Evolutionary conservation across 257 asterid species (phyloP).

Genomic region (Rhazya stricta): DNA sequence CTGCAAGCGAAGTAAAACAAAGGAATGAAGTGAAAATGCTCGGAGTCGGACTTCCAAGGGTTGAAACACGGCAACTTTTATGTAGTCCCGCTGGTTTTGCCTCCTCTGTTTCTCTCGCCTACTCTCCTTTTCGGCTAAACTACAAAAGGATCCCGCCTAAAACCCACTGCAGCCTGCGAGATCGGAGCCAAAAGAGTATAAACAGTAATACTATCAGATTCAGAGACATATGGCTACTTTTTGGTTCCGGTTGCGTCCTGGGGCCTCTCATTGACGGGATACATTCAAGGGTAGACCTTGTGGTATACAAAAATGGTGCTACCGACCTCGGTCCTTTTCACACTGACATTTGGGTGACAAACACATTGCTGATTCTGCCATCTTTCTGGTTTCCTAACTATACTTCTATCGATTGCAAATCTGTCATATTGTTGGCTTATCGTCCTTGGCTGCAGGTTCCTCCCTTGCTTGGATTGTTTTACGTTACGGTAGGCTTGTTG

Average conservation of each 20-base stretch:
- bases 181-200: background rate
- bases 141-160: background rate
- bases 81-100: background rate
- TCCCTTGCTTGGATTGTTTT: conserved; percentile 69
- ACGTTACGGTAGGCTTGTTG: conserved; percentile 55
- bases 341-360: conserved; percentile 56
- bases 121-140: background rate
- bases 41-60: background rate
- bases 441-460: conserved; percentile 42
- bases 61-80: background rate
- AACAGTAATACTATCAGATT: conserved; percentile 18
- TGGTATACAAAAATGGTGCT: conserved; percentile 64
- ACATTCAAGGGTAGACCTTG: conserved; percentile 67
- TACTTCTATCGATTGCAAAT: no score
- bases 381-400: background rate
- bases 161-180: background rate
- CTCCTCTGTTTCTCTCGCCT: background rate
- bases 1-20: background rate
- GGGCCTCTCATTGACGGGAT: conserved; percentile 76
- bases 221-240: conserved; percentile 24
- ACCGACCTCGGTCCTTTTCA: conserved; percentile 66
- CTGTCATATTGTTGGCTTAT: background rate
- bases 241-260: conserved; percentile 50
- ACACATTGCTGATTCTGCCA: background rate
- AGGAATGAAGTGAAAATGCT: background rate